These are phyloP conservation scores for Posidonia oceanica DNA, from an alignment of 116 monocot genomes.

Conservation along the genomic window DNA sequence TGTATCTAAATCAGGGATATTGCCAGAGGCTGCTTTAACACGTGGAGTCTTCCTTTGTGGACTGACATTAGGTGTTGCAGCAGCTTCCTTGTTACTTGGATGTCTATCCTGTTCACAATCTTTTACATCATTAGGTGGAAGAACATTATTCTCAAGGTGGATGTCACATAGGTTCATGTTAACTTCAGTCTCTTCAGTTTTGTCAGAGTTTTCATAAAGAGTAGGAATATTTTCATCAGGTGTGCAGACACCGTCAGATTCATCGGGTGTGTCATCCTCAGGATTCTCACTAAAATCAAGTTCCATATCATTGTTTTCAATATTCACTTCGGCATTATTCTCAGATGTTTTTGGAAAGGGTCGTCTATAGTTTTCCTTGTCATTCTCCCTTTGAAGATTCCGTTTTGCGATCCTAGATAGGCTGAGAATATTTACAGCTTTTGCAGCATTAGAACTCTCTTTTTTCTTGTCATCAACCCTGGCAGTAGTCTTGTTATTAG, in stretches of 20 bases:
- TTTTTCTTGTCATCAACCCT: conserved; percentile 39
- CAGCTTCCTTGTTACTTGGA: conserved; percentile 28
- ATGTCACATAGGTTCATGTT: conserved; percentile 17
- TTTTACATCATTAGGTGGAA: conserved; percentile 18
- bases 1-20: conserved; percentile 18
- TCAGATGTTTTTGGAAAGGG: conserved; percentile 44
- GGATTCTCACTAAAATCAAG: conserved; percentile 91
- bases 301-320: conserved; percentile 97
- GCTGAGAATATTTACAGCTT: conserved; percentile 68
- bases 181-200: conserved; percentile 26
- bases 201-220: conserved; percentile 15
- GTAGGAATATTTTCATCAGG: conserved; percentile 20
- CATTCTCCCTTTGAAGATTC: conserved; percentile 83
- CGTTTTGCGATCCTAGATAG: conserved; percentile 81
- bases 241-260: conserved; percentile 33
- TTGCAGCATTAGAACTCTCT: conserved; percentile 22
- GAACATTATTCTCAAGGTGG: conserved; percentile 14
- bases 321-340: conserved; percentile 76
- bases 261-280: conserved; percentile 76
- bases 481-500: conserved; percentile 27
- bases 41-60: conserved; percentile 30
- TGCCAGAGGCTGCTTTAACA: conserved; percentile 22
- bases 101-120: conserved; percentile 27
- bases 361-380: conserved; percentile 88
- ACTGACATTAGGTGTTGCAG: conserved; percentile 28